phyloP scores from a whole-genome alignment of 164 flowering plant species.

The Umbellularia californica region DNA sequence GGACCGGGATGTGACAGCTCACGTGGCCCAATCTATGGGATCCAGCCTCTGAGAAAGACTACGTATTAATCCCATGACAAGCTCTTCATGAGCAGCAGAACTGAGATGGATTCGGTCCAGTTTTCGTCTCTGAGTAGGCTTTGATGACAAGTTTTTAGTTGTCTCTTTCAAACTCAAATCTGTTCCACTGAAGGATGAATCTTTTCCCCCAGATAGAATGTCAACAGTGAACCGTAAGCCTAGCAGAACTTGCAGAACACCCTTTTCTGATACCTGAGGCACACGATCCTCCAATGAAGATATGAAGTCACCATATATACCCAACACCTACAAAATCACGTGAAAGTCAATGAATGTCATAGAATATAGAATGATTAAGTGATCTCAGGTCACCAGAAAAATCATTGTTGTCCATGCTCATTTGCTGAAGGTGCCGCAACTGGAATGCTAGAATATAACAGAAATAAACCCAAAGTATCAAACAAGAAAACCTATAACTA shows the following conservation, averaged over 20 bases:
- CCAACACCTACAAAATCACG: constrained; percentile 43
- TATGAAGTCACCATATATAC: constrained; percentile 57
- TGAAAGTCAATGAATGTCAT: too few species aligned
- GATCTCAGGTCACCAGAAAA: too few species aligned
- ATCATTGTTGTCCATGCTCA: too few species aligned
- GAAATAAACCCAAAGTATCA: too few species aligned
- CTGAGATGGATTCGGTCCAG: constrained; percentile 41
- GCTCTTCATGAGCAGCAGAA: constrained; percentile 38
- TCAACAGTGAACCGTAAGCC: constrained; percentile 78
- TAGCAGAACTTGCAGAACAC: constrained; percentile 71
- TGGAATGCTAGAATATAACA: too few species aligned
- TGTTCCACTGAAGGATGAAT: constrained; percentile 9
- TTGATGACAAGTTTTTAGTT: constrained; percentile 30
- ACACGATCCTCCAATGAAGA: constrained; percentile 34
- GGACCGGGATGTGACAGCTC: too few species aligned
- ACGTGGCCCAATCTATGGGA: constrained; percentile 99
- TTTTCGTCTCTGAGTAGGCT: constrained; percentile 54
- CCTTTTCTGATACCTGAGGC: constrained; percentile 75
- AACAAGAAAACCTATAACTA: too few species aligned
- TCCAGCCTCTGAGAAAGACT: constrained; percentile 72
- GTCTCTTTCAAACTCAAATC: constrained; percentile 40
- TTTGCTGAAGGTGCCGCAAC: too few species aligned
- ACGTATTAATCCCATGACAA: constrained; percentile 36
- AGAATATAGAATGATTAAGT: too few species aligned
- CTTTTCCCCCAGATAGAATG: constrained; percentile 70